These are phyloP conservation scores for Polytolypa hystricis DNA, from an alignment of 2,329 filamentous ascomycete species.

Conservation along the genomic window DNA sequence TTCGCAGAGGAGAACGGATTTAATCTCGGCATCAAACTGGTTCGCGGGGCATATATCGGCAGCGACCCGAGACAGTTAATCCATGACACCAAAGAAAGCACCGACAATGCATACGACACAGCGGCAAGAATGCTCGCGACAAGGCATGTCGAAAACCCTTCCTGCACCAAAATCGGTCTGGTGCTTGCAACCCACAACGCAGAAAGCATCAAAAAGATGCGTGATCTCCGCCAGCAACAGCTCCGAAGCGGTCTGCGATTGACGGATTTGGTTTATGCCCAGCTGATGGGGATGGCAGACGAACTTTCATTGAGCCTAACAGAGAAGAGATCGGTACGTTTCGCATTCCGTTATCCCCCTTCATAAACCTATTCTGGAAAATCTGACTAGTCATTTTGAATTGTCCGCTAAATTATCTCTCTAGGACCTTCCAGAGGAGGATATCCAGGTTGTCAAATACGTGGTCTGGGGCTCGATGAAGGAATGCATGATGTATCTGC, in stretches of 20 bases:
- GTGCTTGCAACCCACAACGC: conserved; percentile 52
- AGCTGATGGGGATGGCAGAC: conserved; percentile 92
- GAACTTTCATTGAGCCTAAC: conserved; percentile 60
- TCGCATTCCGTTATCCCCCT: not conserved
- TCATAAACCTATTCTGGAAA: not conserved
- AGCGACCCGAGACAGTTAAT: conserved; percentile 37
- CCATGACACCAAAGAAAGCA: conserved; percentile 37
- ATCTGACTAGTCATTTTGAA: not conserved
- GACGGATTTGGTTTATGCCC: conserved; percentile 52
- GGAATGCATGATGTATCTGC: conserved; percentile 49
- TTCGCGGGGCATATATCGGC: conserved; percentile 43
- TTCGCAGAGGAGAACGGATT: conserved; percentile 38
- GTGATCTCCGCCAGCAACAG: conserved; percentile 34
- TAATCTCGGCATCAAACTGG: conserved; percentile 42
- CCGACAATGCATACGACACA: conserved; percentile 44
- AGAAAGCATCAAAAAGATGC: conserved; percentile 42
- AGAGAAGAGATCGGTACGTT: conserved; percentile 20
- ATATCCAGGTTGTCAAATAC: conserved; percentile 46
- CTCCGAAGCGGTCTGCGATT: conserved; percentile 34
- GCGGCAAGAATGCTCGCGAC: conserved; percentile 44
- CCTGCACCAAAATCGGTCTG: conserved; percentile 37
- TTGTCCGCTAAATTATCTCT: not conserved
- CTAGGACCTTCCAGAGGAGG: conserved; percentile 11
- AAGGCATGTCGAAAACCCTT: conserved; percentile 32
- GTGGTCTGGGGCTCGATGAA: conserved; percentile 49